Percentiles rank a stretch among this genome's conserved stretches.
These are phyloP conservation scores for Forsythia suspensa DNA, from an alignment of 257 asterid genomes.

Conservation along the genomic window DNA sequence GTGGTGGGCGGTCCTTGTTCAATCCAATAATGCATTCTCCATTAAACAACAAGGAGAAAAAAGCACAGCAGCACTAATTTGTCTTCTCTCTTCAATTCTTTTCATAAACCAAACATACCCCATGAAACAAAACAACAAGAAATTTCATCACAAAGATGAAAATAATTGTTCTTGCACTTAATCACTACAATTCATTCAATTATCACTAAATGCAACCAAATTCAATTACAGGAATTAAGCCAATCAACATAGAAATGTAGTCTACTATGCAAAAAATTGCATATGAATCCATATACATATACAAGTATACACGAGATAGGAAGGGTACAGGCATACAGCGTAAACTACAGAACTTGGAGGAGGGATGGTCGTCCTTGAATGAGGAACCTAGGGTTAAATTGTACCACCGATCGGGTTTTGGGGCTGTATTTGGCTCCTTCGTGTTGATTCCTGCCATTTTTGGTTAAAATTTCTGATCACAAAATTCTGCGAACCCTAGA, in stretches of 20 bases:
- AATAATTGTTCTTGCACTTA: background rate
- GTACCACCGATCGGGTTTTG: constrained; percentile 90
- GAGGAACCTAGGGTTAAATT: constrained; percentile 85
- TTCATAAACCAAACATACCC: background rate
- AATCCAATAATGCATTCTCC: background rate
- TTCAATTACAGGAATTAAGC: background rate
- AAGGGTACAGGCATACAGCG: constrained; percentile 55
- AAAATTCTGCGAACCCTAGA: constrained; percentile 14
- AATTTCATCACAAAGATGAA: background rate
- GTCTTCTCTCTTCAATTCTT: background rate
- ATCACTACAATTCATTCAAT: background rate
- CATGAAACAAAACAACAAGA: background rate
- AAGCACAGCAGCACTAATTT: background rate
- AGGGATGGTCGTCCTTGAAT: constrained; percentile 71
- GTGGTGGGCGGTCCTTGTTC: background rate
- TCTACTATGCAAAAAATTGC: background rate
- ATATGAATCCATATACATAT: background rate
- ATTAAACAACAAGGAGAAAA: background rate
- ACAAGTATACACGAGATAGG: background rate
- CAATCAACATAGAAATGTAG: background rate
- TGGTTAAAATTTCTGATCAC: constrained; percentile 1
- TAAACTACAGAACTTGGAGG: constrained; percentile 96
- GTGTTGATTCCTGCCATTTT: constrained; percentile 64
- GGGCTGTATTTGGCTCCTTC: constrained; percentile 78
- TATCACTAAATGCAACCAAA: background rate